Base-by-base conservation (phyloP, 805 yeast genomes). In the Sugiyamaella marilandica region DNA sequence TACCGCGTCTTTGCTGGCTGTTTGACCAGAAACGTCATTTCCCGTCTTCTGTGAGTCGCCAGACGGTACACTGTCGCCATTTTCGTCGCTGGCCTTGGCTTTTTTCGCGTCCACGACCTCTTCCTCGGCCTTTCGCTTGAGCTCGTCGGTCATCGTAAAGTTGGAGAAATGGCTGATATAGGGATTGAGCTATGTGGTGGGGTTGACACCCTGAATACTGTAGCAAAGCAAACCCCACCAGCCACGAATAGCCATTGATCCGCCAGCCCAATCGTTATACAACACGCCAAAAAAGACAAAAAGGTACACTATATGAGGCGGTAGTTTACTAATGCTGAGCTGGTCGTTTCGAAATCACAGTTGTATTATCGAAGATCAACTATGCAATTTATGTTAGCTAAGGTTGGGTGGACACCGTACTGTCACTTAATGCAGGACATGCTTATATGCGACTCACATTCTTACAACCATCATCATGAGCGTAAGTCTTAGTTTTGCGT, bases 41-140 rank as follows among this genome's bases (percentile, higher is more conserved):
- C 29, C 29, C 3, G 29, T 24, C 7, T 7, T 24, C 29, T 24
- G 29, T 7, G 7, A 24, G 7, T 7, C 29, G 7, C 29, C 29
- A 24, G 29, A 5, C 7, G 29, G 29, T 7, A 24, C 7, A 7
- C 29, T 24, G 3, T 24, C 29, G 19, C 3, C 18, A 10, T 10
- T 21, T 11, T 46, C 50, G 21, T 48, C 55, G 35, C 50, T 57
- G 5, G 43, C 24, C 43, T 39, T 46, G 45, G 47, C 31, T 34
- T 53, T 49, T 45, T 49, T 49, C 13, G 55, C 41, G 18, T 48
- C 57, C 24, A 47, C 56, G 13, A 41, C 47, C n/a, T 54, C 61
- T 16, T 45, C 61, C 41, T 55, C 64, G 10, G 58, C 56, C 50
- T 52, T 55, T 44, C 59, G 56, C 62, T 49, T 61, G 62, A 54